These are phyloP conservation scores for Hypericum perforatum DNA, from an alignment of 345 rosid species.

Conservation along the genomic window DNA sequence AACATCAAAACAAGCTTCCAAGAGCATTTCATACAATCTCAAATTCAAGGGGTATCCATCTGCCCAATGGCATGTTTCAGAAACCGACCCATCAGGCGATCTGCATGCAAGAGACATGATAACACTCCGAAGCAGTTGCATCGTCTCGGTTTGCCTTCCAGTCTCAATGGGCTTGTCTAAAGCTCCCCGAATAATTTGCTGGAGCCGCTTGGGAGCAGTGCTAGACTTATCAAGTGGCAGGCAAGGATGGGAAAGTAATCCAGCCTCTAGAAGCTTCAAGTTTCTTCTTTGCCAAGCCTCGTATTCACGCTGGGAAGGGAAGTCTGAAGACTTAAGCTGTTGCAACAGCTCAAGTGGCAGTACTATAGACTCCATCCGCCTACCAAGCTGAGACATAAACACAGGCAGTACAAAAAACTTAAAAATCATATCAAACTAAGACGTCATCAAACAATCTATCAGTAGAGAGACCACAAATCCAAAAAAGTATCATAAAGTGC, in stretches of 20 bases:
- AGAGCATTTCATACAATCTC: slow-evolving; percentile 3
- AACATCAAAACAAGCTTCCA: slow-evolving; percentile 7
- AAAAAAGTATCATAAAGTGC: no score
- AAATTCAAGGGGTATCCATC: slow-evolving; percentile 6
- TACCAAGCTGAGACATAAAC: slow-evolving; percentile 7
- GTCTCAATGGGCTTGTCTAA: slow-evolving; percentile 8
- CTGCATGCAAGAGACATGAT: slow-evolving; percentile 7
- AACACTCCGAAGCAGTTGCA: slow-evolving; percentile 6
- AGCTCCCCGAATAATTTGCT: slow-evolving; percentile 9
- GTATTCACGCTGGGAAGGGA: slow-evolving; percentile 7
- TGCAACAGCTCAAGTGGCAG: slow-evolving; percentile 8
- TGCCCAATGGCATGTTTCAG: slow-evolving; percentile 10
- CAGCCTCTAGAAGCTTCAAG: slow-evolving; percentile 10
- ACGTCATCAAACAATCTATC: no score
- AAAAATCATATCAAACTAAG: background rate
- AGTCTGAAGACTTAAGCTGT: slow-evolving; percentile 7
- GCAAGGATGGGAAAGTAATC: slow-evolving; percentile 1
- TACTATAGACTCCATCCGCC: slow-evolving; percentile 7
- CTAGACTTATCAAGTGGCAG: background rate
- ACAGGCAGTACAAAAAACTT: background rate
- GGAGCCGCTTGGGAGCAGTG: slow-evolving; percentile 2
- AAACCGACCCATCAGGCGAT: slow-evolving; percentile 4
- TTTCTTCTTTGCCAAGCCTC: slow-evolving; percentile 7
- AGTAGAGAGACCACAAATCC: no score
- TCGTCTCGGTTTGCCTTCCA: slow-evolving; percentile 1